Base-by-base conservation (phyloP, 2,329 filamentous ascomycete genomes). In the Aspergillus sp. region DNA sequence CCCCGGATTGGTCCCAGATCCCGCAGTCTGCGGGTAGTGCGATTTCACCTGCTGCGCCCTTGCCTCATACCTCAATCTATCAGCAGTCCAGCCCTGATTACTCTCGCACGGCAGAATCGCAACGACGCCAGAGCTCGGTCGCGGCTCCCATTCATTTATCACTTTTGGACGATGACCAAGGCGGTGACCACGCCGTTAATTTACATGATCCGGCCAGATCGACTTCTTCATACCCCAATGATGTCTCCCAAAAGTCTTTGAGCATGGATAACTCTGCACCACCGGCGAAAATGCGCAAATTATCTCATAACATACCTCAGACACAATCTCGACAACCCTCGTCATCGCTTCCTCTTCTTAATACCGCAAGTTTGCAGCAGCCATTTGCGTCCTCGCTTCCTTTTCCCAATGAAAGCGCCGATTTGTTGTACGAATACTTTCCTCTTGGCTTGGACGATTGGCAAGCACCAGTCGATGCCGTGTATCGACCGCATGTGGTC, bases 361-460 rank as follows among this genome's bases (percentile, higher is more conserved):
- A 57, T 37, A 56, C 53, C 32, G 54, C 62, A 11, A 61, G 60
- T 40, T 40, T 67, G 35, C 63, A 62, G 27, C 62, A 65, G 40
- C 54, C 60, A 77, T 79, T 61, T 83, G 85, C 60, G 76, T 86
- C 30, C 69, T 83, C 51, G 13, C 57, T 70, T 13, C 59, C 66
- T 5, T 66, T 65, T 40, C 58, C 64, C n/a, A 65, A 61, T 32
- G 89, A 95, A 56, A 85, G 85, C 54, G 84, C 84, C 1, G 90
- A 96, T 66, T 72, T 90, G 52, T 72, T 96, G 12, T 96, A 96
- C 62, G 90, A 97, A 68, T 96, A 97, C 62, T 96, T 97, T 52
- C 90, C 90, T 0, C 74, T 97, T 11, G 90, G 86, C 39, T 71
- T 95, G 46, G 90, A 96, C 63, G 90, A 96, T 60, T 96, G 80